A percentile compares a stretch with the other conserved stretches of the same genome.
These are phyloP conservation scores for Ballota nigra DNA, from an alignment of 257 asterid genomes.

Conservation along the genomic window DNA sequence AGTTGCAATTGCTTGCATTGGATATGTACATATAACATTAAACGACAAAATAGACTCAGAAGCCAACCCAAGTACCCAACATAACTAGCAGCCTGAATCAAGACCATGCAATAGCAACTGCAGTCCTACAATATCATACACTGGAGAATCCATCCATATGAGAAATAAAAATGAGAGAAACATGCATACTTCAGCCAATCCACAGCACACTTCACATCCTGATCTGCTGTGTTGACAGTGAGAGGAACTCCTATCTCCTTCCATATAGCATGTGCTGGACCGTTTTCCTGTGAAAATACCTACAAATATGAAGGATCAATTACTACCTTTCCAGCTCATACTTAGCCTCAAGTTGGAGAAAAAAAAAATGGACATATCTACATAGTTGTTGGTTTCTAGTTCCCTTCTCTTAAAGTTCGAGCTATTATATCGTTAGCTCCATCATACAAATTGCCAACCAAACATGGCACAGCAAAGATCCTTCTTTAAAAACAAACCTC, in stretches of 20 bases:
- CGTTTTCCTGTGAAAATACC: slow-evolving; percentile 77
- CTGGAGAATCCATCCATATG: neutral
- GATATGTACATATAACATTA: neutral
- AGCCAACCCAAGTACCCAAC: neutral
- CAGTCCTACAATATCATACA: neutral
- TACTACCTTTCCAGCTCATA: neutral
- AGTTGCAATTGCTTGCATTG: neutral
- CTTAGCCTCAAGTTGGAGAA: neutral
- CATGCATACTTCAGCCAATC: slow-evolving; percentile 91
- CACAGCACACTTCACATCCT: slow-evolving; percentile 44
- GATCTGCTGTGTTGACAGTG: slow-evolving; percentile 38
- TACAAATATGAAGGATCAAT: slow-evolving; percentile 33
- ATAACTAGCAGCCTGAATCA: neutral
- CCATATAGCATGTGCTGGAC: slow-evolving; percentile 71
- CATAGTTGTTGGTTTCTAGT: neutral
- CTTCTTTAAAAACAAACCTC: neutral
- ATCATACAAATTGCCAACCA: neutral
- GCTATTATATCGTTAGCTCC: neutral
- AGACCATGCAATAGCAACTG: neutral
- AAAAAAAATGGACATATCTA: neutral
- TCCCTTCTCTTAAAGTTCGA: slow-evolving; percentile 1
- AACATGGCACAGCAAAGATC: neutral
- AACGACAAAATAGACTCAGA: too few relatives aligned
- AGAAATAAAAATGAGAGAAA: slow-evolving; percentile 8
- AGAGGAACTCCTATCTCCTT: slow-evolving; percentile 50